Evolutionary conservation across 2,329 filamentous ascomycete genomes (phyloP).

Genomic region (Neofusicoccum sp.): DNA sequence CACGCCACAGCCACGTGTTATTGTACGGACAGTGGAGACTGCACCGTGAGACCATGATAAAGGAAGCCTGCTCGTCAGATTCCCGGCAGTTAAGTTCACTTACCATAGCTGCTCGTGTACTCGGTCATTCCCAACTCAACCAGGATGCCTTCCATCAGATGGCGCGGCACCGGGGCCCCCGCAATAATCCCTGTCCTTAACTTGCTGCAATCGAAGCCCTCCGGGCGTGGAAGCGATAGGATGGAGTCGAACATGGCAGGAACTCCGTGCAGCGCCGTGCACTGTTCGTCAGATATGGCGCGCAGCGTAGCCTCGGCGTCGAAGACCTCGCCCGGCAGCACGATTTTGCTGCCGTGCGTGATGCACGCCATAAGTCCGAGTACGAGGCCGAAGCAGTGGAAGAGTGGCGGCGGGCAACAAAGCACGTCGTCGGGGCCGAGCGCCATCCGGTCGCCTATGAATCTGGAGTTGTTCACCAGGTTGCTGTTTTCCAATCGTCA

Average conservation of each 20-base stretch:
- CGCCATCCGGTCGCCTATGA: slow-evolving; percentile 67
- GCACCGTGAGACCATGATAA: not conserved
- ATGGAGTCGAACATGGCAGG: slow-evolving; percentile 80
- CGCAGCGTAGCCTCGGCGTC: slow-evolving; percentile 64
- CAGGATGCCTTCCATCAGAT: slow-evolving; percentile 71
- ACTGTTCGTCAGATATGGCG: slow-evolving; percentile 54
- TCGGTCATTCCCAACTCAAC: slow-evolving; percentile 71
- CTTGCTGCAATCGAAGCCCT: slow-evolving; percentile 43
- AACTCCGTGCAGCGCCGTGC: slow-evolving; percentile 75
- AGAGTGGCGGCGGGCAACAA: slow-evolving; percentile 79
- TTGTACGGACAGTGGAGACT: not conserved
- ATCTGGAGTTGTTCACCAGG: slow-evolving; percentile 40
- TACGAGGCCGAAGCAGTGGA: slow-evolving; percentile 83
- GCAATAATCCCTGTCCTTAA: slow-evolving; percentile 77
- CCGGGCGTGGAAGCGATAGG: slow-evolving; percentile 49
- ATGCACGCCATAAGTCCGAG: slow-evolving; percentile 70
- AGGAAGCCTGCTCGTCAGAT: not conserved
- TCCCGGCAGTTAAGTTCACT: not conserved
- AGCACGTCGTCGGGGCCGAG: slow-evolving; percentile 63
- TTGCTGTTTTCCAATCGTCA: slow-evolving; percentile 28
- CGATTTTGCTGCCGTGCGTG: slow-evolving; percentile 72
- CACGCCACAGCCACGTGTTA: not conserved
- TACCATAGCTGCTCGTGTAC: slow-evolving; percentile 53
- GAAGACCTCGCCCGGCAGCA: slow-evolving; percentile 74
- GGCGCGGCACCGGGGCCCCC: slow-evolving; percentile 71